Percentiles rank a stretch among this genome's conserved stretches.
Conservation (phyloP, 192 early-diverging fungal genomes). For the Backusella psychrophila region DNA sequence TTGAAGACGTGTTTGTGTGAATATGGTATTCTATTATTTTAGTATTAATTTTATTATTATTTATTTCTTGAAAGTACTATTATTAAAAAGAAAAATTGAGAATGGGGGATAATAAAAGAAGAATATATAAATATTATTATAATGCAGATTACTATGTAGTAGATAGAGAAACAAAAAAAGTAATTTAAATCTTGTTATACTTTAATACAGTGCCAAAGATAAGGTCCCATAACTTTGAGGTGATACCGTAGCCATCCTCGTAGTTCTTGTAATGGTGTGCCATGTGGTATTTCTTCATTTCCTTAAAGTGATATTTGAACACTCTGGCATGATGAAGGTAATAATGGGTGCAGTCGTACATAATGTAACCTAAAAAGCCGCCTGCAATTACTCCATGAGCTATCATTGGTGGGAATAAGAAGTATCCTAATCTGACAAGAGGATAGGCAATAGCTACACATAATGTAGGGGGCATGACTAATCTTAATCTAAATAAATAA, state of each 20-base stretch:
- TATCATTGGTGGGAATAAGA: conserved; percentile 62
- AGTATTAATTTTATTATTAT: not conserved
- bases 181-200: conserved; percentile 23
- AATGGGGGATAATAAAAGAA: not conserved
- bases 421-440: conserved; percentile 48
- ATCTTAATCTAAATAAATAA: conserved; percentile 60
- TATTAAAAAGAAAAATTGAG: not conserved
- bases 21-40: not conserved
- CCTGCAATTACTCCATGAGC: conserved; percentile 74
- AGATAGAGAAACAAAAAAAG: not conserved
- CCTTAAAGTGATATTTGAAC: conserved; percentile 64
- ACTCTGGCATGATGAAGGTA: conserved; percentile 92
- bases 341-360: conserved; percentile 95
- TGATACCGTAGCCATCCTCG: conserved; percentile 86
- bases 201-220: conserved; percentile 66
- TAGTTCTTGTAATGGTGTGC: conserved; percentile 95
- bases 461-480: conserved; percentile 96
- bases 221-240: conserved; percentile 88
- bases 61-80: not conserved
- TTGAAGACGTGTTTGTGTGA: not conserved
- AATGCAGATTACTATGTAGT: not conserved
- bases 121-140: not conserved
- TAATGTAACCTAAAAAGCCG: conserved; percentile 75
- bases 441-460: conserved; percentile 65
- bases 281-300: conserved; percentile 94